Percentiles rank a stretch among this genome's conserved stretches.
phyloP scores from a whole-genome alignment of 352 stramenopile species.

The Blastocystis sp. region DNA sequence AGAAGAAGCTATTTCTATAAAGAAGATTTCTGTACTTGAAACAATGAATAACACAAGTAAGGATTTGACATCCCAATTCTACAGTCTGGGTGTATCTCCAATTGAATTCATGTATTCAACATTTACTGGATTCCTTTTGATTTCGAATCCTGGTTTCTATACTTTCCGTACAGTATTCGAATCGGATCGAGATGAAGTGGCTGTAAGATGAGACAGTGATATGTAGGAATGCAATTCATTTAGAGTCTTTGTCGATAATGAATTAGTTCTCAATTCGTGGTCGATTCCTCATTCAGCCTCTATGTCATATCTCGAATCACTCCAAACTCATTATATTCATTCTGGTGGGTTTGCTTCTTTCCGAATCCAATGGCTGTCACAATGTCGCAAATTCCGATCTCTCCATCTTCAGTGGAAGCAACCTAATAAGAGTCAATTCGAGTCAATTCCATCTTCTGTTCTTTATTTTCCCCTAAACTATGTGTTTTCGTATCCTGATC shows the following conservation, averaged over 20 bases:
- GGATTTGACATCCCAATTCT: conserved; percentile 37
- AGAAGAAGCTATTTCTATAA: background rate
- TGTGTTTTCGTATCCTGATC: conserved; percentile 1
- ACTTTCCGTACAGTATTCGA: conserved; percentile 30
- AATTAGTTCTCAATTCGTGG: conserved; percentile 18
- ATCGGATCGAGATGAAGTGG: background rate
- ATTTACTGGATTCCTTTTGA: conserved; percentile 22
- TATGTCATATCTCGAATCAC: background rate
- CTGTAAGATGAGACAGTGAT: background rate
- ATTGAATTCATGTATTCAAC: conserved; percentile 4
- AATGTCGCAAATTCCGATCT: background rate
- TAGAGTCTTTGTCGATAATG: background rate
- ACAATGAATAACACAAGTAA: conserved; percentile 7
- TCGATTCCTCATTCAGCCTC: background rate
- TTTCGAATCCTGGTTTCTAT: background rate
- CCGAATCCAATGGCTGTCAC: conserved; percentile 9
- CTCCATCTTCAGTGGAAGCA: conserved; percentile 24
- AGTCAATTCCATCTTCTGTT: background rate
- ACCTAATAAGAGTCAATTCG: background rate
- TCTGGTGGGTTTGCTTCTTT: background rate
- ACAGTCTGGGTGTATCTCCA: background rate
- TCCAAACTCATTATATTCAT: background rate
- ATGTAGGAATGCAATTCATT: conserved; percentile 27
- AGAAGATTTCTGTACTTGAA: background rate
- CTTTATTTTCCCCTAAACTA: background rate